Conservation (phyloP, 305 asterid genomes). For the Fraxinus nigra region DNA sequence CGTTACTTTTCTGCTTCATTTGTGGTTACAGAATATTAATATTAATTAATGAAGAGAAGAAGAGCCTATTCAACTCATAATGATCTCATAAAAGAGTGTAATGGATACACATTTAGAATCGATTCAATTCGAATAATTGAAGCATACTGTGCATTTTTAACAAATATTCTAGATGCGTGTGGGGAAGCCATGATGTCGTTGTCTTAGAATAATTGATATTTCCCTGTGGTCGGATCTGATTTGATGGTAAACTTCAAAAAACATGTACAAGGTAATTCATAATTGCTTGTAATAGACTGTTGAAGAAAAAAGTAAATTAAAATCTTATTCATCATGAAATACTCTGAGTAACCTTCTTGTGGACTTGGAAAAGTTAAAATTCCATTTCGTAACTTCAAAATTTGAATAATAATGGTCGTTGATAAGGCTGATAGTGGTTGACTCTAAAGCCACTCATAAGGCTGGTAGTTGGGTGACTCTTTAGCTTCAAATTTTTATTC, state of each 20-base stretch:
- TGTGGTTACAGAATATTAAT: not conserved
- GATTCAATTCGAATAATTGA: not conserved
- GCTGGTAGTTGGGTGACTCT: no score
- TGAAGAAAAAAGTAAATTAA: not conserved
- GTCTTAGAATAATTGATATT: not conserved
- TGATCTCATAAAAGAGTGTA: not conserved
- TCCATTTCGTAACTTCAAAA: not conserved
- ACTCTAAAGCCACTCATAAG: not conserved
- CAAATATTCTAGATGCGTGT: not conserved
- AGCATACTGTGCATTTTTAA: not conserved
- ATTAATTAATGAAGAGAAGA: not conserved
- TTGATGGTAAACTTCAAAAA: not conserved
- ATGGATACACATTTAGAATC: not conserved
- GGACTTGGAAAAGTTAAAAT: constrained; percentile 3
- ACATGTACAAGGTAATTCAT: not conserved
- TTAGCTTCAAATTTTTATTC: no score
- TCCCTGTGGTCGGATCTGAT: not conserved
- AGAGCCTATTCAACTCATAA: not conserved
- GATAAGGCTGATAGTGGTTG: not conserved
- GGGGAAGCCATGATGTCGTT: not conserved
- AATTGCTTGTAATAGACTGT: not conserved
- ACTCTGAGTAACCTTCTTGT: not conserved
- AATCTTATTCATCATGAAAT: no score
- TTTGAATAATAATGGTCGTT: not conserved
- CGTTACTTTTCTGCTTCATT: no score